Base-by-base conservation (phyloP, 306 rosid genomes). In the Quercus engelmannii region DNA sequence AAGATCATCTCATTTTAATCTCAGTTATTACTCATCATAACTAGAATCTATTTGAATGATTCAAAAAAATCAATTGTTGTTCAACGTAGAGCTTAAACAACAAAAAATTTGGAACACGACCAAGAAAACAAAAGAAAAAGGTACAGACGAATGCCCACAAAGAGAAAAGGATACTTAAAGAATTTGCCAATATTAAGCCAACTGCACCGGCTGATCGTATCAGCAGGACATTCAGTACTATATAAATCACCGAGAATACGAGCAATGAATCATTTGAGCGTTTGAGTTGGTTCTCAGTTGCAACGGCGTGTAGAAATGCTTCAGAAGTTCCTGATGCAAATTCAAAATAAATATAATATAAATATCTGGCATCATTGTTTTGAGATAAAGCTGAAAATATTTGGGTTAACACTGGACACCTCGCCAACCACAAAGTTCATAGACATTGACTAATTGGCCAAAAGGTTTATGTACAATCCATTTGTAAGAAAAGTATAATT, bases 261-360 rank as follows among this genome's bases (percentile, higher is more conserved):
- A 93, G 86, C 80, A 93, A 84, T 38, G 91, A 88, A 86, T 89
- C 90, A 85, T 95, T 95, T 75, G 97, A 91, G 71, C 82, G 91
- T 85, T 89, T 87, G 75, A 95, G 97, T 81, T 95, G 93, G 78
- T 82, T 85, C 83, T 92, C 97, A 14, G 88, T 85, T 75, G 96
- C 97, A 82, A 92, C 96, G n/a, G 99, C 98, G 69, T 95, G 97
- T 74, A 95, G 84, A 85, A 95, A 95, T 59, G 98, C 87, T 87
- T 95, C 99, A 67, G 99, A 95, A 58, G 98, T 95, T 83, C 99
- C 98, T 92, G 91, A 80, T 70, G 62, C 43, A 83, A 80, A 74
- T 64, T 31, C 73, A 78, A 19, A 77, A 21, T 55, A 79, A 55
- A 69, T 28, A 72, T 59, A 20, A 63, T 69, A 51, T 75, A 74